Evolutionary conservation across 768 basidiomycete species (phyloP).

Genomic region (Hygrocybe punicea): DNA sequence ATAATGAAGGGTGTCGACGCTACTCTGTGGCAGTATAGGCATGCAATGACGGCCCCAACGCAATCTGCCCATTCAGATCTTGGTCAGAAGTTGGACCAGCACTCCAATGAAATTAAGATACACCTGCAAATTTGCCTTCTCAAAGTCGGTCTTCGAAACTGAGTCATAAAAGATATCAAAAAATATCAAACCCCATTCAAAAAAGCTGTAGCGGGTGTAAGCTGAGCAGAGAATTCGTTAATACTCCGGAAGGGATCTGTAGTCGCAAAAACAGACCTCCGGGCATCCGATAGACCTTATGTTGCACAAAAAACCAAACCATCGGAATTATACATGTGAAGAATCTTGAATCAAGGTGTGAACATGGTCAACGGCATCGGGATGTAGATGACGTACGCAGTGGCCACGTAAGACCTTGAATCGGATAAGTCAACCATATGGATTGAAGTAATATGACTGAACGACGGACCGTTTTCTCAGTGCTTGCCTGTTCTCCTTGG

Average conservation of each 20-base stretch:
- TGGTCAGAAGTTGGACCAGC: not conserved
- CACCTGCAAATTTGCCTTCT: constrained; percentile 52
- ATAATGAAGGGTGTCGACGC: too few species aligned
- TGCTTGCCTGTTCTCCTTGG: constrained; percentile 36
- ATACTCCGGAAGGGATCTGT: not conserved
- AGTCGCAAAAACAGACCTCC: constrained; percentile 53
- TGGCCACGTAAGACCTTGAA: constrained; percentile 51
- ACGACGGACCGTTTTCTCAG: constrained; percentile 49
- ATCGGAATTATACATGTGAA: constrained; percentile 67
- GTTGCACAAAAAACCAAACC: constrained; percentile 81
- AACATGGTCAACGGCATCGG: not conserved
- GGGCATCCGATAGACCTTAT: constrained; percentile 74
- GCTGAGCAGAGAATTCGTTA: constrained; percentile 42
- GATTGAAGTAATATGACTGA: constrained; percentile 6
- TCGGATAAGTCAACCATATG: not conserved
- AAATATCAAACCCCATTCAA: constrained; percentile 82
- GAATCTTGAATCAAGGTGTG: constrained; percentile 47
- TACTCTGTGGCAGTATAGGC: not conserved
- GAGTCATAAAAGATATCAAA: constrained; percentile 74
- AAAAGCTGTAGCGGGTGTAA: constrained; percentile 81
- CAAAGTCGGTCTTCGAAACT: constrained; percentile 58
- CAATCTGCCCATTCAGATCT: constrained; percentile 10
- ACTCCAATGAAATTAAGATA: not conserved
- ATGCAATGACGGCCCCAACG: constrained; percentile 15
- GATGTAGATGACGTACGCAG: constrained; percentile 38